Percentiles rank a stretch among this genome's conserved stretches.
Conservation (phyloP, 331 rosid species). For the Rosa hybrid region DNA sequence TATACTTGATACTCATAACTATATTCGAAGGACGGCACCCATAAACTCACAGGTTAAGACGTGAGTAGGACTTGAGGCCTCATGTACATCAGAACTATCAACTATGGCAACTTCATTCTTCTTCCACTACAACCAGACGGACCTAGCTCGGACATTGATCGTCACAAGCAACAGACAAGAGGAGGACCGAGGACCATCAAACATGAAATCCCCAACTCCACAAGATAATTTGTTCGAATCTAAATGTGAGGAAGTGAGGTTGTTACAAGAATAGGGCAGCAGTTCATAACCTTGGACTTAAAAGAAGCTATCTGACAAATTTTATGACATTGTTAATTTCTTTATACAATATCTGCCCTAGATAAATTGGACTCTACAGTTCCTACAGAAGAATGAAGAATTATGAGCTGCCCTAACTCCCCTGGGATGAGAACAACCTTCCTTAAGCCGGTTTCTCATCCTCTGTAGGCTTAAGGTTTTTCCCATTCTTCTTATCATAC, state of each 20-base stretch:
- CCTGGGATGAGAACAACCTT: constrained; percentile 16
- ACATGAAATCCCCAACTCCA: neutral
- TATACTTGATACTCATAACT: neutral
- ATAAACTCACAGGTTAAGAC: neutral
- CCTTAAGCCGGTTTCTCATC: constrained; percentile 27
- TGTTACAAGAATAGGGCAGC: neutral
- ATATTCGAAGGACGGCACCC: neutral
- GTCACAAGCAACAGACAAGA: neutral
- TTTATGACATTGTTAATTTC: neutral
- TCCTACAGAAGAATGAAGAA: neutral
- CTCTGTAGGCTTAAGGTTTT: constrained; percentile 31
- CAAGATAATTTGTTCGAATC: neutral
- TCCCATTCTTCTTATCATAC: constrained; percentile 72
- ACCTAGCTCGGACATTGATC: neutral
- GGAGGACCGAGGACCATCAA: neutral
- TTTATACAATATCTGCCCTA: neutral
- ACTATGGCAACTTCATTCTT: neutral
- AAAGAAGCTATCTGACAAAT: neutral
- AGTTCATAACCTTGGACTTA: neutral
- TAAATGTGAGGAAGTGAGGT: neutral
- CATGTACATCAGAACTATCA: neutral
- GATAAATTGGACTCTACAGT: neutral
- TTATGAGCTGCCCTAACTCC: neutral
- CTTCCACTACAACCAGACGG: neutral
- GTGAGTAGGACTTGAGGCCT: neutral